phyloP scores from a whole-genome alignment of 192 early-diverging fungal genomes.

The Gigaspora rosea region DNA sequence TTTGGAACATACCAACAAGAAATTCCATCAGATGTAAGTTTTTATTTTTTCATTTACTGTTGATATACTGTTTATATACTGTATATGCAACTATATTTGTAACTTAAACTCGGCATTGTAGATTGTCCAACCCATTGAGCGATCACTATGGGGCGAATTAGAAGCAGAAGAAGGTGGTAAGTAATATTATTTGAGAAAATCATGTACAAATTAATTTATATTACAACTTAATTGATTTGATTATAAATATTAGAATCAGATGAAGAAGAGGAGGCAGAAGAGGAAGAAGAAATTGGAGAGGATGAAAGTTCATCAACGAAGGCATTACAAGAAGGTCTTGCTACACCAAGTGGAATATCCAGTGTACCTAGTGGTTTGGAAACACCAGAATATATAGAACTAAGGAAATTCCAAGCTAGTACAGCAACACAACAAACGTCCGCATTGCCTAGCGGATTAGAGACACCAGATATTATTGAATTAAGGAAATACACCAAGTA shows the following conservation, averaged over 20 bases:
- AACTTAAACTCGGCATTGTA: background rate
- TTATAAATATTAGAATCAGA: conserved; percentile 48
- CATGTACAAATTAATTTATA: background rate
- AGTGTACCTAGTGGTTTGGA: conserved; percentile 76
- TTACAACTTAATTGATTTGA: background rate
- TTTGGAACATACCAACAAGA: conserved; percentile 70
- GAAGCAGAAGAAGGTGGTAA: conserved; percentile 71
- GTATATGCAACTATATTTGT: background rate
- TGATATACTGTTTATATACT: background rate
- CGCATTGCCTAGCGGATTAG: conserved; percentile 58
- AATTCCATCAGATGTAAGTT: conserved; percentile 56
- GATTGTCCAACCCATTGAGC: conserved; percentile 68
- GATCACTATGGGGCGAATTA: conserved; percentile 88
- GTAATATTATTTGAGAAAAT: conserved; percentile 10
- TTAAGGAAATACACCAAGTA: conserved; percentile 74
- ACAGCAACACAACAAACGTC: background rate
- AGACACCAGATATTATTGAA: conserved; percentile 84
- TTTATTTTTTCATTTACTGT: conserved; percentile 1
- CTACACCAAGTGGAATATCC: conserved; percentile 81
- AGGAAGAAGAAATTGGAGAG: conserved; percentile 61
- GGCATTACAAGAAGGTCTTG: conserved; percentile 63
- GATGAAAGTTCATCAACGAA: conserved; percentile 54
- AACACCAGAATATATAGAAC: conserved; percentile 83
- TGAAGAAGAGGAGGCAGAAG: conserved; percentile 71
- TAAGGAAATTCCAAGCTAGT: conserved; percentile 73